Percentiles rank a stretch among this genome's conserved stretches.
Evolutionary conservation across 2,329 filamentous ascomycete species (phyloP).

Genomic region (Fusarium poae): DNA sequence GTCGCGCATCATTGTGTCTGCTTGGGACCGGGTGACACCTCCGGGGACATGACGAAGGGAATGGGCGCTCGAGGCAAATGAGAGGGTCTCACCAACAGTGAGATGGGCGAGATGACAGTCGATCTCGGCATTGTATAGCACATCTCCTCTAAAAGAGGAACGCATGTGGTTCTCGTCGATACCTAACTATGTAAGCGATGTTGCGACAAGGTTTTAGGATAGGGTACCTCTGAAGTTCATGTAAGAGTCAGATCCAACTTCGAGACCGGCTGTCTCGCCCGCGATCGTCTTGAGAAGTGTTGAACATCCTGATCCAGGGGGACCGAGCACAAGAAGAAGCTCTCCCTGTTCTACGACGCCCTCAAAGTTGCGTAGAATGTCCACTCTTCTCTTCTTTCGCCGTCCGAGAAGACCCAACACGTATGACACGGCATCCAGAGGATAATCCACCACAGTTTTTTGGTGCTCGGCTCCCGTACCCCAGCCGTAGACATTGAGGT

Average conservation of each 20-base stretch:
- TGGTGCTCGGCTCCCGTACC: constrained; percentile 45
- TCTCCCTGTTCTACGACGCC: constrained; percentile 50
- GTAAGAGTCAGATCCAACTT: constrained; percentile 44
- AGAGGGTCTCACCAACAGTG: constrained; percentile 74
- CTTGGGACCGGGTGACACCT: constrained; percentile 26
- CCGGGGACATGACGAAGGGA: constrained; percentile 68
- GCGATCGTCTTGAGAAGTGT: constrained; percentile 69
- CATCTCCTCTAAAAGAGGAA: constrained; percentile 64
- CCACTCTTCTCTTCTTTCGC: constrained; percentile 33
- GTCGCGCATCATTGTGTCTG: constrained; percentile 54
- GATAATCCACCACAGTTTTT: constrained; percentile 43
- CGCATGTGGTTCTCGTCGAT: constrained; percentile 54
- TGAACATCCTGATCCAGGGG: constrained; percentile 67
- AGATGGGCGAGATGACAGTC: constrained; percentile 76
- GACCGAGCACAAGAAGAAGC: constrained; percentile 60
- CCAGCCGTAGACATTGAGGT: constrained; percentile 49
- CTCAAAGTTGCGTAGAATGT: constrained; percentile 50
- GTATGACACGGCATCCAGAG: constrained; percentile 29
- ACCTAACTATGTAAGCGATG: constrained; percentile 21
- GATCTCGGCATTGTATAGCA: constrained; percentile 74
- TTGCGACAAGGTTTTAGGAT: rapidly evolving
- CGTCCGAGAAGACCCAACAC: constrained; percentile 8
- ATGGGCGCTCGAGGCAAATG: constrained; percentile 72
- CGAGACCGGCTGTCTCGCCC: constrained; percentile 62
- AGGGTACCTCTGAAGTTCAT: constrained; percentile 66